These are phyloP conservation scores for Malassezia japonica DNA, from an alignment of 1,284 basidiomycete genomes.

Conservation along the genomic window DNA sequence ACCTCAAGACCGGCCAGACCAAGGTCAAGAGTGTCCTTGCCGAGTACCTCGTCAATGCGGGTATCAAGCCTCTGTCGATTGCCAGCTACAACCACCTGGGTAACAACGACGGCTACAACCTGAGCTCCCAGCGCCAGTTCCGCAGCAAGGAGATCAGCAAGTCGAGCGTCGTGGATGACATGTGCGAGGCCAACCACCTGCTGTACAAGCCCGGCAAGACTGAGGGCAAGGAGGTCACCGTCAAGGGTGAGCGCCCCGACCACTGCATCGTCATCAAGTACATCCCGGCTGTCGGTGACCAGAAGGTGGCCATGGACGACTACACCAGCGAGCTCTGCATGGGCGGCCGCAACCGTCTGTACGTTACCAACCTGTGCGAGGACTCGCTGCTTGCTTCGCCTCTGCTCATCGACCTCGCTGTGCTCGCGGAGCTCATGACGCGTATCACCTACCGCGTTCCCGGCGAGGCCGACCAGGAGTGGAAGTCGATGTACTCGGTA, in stretches of 20 bases:
- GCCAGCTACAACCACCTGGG: conserved; percentile 98
- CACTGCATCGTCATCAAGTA: conserved; percentile 70
- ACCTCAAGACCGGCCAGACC: conserved; percentile 66
- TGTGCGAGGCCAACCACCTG: conserved; percentile 63
- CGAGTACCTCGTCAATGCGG: conserved; percentile 96
- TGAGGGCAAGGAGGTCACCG: conserved; percentile 30
- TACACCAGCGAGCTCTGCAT: conserved; percentile 79
- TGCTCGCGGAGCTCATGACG: conserved; percentile 87
- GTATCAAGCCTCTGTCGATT: conserved; percentile 94
- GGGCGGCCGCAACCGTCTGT: conserved; percentile 53
- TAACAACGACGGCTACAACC: conserved; percentile 92
- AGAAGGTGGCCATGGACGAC: conserved; percentile 79
- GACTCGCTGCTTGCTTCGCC: conserved; percentile 93
- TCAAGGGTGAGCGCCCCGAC: conserved; percentile 86
- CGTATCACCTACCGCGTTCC: conserved; percentile 64
- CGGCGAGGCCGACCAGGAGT: conserved; percentile 22
- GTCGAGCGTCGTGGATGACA: conserved; percentile 82
- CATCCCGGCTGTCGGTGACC: conserved; percentile 80
- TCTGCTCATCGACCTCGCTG: conserved; percentile 83
- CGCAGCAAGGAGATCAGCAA: conserved; percentile 83
- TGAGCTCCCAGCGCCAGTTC: conserved; percentile 85
- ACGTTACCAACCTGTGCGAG: conserved; percentile 50
- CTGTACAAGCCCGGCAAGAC: conserved; percentile 67
- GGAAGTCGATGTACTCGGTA: conserved; percentile 45
- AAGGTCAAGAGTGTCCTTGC: conserved; percentile 72